A percentile compares a stretch with the other conserved stretches of the same genome.
Conservation (phyloP, 2,329 filamentous ascomycete species). For the Mycosphaerelloides madeirae region DNA sequence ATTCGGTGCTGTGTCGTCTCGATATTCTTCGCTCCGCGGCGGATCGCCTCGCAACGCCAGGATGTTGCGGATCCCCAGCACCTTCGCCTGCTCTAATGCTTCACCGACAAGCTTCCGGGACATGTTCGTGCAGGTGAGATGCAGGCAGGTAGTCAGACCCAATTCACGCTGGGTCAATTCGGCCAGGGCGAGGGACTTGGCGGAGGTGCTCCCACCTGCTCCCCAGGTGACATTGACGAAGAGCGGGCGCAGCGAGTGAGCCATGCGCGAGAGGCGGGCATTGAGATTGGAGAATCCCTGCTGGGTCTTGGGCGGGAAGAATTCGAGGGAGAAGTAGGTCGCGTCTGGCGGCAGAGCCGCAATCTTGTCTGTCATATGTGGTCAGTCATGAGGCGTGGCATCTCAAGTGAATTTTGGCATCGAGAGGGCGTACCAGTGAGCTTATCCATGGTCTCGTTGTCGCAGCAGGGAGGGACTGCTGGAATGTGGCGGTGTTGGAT, state of each 20-base stretch:
- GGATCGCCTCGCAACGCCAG: conserved; percentile 88
- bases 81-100: conserved; percentile 85
- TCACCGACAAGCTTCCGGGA: conserved; percentile 78
- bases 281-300: conserved; percentile 95
- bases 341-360: conserved; percentile 76
- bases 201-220: conserved; percentile 84
- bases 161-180: conserved; percentile 92
- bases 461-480: conserved; percentile 8
- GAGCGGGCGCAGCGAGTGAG: conserved; percentile 79
- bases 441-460: conserved; percentile 51
- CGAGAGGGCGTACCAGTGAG: conserved; percentile 13
- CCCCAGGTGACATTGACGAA: conserved; percentile 99
- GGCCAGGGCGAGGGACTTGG: conserved; percentile 87
- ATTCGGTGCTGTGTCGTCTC: conserved; percentile 54
- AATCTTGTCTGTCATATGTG: conserved; percentile 80
- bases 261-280: conserved; percentile 90
- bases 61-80: conserved; percentile 86
- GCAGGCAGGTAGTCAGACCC: conserved; percentile 87
- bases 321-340: conserved; percentile 93
- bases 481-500: conserved; percentile 1
- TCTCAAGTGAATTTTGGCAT: no score
- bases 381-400: no score
- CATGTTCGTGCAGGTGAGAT: conserved; percentile 98
- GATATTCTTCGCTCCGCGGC: conserved; percentile 82
- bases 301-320: conserved; percentile 96